Evolutionary conservation across 1,139 yeast species (phyloP).

Genomic region (Zygoascus hellenicus): DNA sequence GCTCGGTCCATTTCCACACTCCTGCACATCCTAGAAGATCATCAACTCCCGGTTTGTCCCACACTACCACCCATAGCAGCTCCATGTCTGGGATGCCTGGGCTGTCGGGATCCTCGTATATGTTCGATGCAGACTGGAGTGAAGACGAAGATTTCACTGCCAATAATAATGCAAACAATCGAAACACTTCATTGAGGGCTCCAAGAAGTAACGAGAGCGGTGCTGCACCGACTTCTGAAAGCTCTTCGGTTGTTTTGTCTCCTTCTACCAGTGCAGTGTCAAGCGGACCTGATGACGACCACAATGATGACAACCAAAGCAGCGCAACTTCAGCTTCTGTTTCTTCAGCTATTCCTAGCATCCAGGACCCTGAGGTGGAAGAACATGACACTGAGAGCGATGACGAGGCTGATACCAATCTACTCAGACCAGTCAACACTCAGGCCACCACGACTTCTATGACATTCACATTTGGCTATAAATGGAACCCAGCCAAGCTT

Average conservation of each 20-base stretch:
- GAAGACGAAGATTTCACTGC: conserved; percentile 5
- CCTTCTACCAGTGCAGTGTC: neutral
- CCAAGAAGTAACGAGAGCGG: neutral
- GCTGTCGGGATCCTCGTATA: conserved; percentile 5
- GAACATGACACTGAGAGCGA: conserved; percentile 12
- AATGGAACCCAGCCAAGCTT: conserved; percentile 29
- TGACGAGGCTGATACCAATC: conserved; percentile 10
- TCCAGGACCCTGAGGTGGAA: conserved; percentile 8
- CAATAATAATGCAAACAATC: too few species aligned
- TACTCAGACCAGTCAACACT: conserved; percentile 8
- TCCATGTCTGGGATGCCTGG: conserved; percentile 1
- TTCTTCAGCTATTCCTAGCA: neutral
- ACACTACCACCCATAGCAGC: conserved; percentile 2
- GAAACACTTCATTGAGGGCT: neutral
- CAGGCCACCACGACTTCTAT: conserved; percentile 14
- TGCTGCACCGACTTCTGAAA: conserved; percentile 1
- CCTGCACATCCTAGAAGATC: conserved; percentile 10
- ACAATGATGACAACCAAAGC: conserved; percentile 3
- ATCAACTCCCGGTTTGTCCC: conserved; percentile 5
- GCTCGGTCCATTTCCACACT: conserved; percentile 10
- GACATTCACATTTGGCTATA: conserved; percentile 14
- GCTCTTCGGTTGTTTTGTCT: neutral
- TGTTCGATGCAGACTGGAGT: conserved; percentile 6
- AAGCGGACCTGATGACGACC: conserved; percentile 7
- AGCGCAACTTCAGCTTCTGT: neutral